Evolutionary conservation across 1,284 basidiomycete species (phyloP), one percentile per base, ranked within the genome.

Genomic region (Cryptococcus neoformans): DNA sequence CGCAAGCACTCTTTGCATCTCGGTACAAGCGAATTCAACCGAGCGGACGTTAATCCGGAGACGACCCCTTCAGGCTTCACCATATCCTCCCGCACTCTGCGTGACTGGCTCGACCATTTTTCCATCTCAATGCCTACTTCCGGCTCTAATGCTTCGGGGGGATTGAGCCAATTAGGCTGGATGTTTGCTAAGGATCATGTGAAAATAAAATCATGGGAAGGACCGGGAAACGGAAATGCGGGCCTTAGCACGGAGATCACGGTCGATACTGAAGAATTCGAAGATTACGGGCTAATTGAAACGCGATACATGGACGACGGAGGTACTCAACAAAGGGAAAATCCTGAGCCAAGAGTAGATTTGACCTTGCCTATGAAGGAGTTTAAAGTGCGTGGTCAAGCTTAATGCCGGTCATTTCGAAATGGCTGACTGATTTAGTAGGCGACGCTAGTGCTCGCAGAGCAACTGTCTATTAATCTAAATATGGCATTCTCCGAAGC

Each of bases 81-180:
- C 28, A 67, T 77, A 28, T 54, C 69, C 8, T 69, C 75, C 5
- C 66, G 67, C 9, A 66, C 67, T 3, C 62, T 78, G 9, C 64
- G 68, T 45, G 73, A 76, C 49, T 75, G 74, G 74, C 65, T 77
- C 7, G 75, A 78, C 17, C 75, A 78, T 59, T 78, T 78, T 46
- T 61, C 68, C 35, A 62, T 73, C 14, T 55, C 59, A 9, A 57
- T 69, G 0, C 63, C 68, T 1, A 52, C 58, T 1, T 44, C 56
- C 5, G 44, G 57, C 14, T 72, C 47, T 36, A 72, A 68, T 51
- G 9, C 12, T 10, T n/a, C 49, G 9, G 49, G 49, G 9, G 49
- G 49, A 5, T 11, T 51, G 10, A 41, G 49, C 21, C 72, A 76
- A 53, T 66, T 78, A 7, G 72, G 74, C 0, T 78, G 77, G 77